Evolutionary conservation across 2,329 filamentous ascomycete genomes (phyloP), one percentile per base, ranked within the genome.

Genomic region (Amauroascus verrucosus): DNA sequence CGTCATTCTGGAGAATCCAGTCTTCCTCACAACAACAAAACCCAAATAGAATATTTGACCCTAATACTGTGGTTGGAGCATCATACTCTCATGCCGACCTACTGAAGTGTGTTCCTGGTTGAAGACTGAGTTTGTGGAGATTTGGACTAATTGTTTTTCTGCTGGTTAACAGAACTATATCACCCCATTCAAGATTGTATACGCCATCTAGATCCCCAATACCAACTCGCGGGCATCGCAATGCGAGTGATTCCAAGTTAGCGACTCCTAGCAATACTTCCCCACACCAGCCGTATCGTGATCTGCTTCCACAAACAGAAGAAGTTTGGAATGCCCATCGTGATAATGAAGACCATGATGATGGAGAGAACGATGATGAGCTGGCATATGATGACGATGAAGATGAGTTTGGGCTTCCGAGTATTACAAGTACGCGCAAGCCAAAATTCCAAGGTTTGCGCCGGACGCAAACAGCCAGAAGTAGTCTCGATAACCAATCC

Each of bases 11-110:
- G 91, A 77, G 80, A 56, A 75, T 75, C 54, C 72, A 76, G 61
- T 74, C 77, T 44, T 72, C 77, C 71, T 77, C 77, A 18, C 55
- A 53, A 11, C 57, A 72, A 53, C 74, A 70, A 56, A 80, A 71
- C 70, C 74, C 67, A 71, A 75, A 74, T 71, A 80, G 74, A 61
- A 67, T 73, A 49, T 77, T 79, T 66, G 83, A 86, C 61, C 73
- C 82, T 48, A 81, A 76, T 63, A 80, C 91, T 57, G 86, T 98
- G 33, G 86, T 97, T 56, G 93, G 93, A 61, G 93, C 93, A 54
- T 85, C 90, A 44, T 98, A 98, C 68, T 97, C 93, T 13, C 93
- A 98, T 70, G 88, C 91, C 26, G 90, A 97, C 72, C 88, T 95
- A 65, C 77, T 96, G 62, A 95, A 91, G 70, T 85, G 91, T 64